Conservation (phyloP, 371 early-diverging fungal species). For the Vairimorpha necatrix region DNA sequence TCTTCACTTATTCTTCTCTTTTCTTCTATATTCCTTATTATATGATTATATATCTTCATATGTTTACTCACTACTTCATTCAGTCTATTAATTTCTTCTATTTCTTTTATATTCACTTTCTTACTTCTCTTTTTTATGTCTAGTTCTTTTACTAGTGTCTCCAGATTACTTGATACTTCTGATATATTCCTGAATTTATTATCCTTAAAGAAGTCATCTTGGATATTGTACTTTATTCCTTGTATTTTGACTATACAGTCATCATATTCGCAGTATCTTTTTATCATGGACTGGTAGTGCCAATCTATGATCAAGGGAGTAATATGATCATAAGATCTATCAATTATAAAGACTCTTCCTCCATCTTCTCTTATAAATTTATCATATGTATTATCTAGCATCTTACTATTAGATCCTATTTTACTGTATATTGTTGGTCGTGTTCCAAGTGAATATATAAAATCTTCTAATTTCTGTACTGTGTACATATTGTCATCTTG, state of each 20-base stretch:
- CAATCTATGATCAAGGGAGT: conserved; percentile 90
- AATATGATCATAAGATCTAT: conserved; percentile 86
- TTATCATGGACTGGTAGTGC: conserved; percentile 97
- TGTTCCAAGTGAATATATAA: conserved; percentile 51
- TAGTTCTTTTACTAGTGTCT: conserved; percentile 42
- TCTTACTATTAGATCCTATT: not conserved
- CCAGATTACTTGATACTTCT: conserved; percentile 52
- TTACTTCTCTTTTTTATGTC: conserved; percentile 50
- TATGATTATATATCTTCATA: conserved; percentile 50
- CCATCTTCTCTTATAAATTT: not conserved
- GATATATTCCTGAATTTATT: conserved; percentile 61
- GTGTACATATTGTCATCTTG: conserved; percentile 46
- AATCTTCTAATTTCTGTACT: conserved; percentile 15
- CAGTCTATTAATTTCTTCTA: conserved; percentile 50
- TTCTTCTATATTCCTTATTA: conserved; percentile 48
- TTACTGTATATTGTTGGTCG: conserved; percentile 47
- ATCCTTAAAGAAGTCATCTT: conserved; percentile 53
- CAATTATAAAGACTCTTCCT: conserved; percentile 72
- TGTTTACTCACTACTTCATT: conserved; percentile 50
- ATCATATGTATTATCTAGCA: conserved; percentile 17
- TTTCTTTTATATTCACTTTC: conserved; percentile 52
- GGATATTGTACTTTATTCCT: conserved; percentile 39
- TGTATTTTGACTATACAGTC: conserved; percentile 84
- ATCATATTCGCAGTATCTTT: conserved; percentile 82
- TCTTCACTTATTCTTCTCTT: conserved; percentile 48